Percentiles rank a stretch among this genome's conserved stretches.
Conservation (phyloP, 371 early-diverging fungal genomes). For the Mucor saturninus region DNA sequence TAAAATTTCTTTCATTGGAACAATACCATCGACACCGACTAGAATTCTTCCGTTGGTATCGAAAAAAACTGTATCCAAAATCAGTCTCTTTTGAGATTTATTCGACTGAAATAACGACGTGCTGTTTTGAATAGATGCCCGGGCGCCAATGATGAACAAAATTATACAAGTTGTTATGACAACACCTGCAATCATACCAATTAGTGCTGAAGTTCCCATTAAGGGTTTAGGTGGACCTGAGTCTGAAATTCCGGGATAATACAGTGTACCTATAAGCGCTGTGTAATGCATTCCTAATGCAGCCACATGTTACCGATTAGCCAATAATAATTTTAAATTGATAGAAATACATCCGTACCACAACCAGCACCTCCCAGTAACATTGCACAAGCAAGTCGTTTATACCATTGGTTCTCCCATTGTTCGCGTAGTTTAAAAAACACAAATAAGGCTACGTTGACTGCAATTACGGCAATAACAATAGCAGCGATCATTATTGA, state of each 20-base stretch:
- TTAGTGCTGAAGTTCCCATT: slow-evolving; percentile 32
- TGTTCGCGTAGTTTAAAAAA: slow-evolving; percentile 53
- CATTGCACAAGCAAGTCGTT: slow-evolving; percentile 45
- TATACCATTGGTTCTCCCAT: slow-evolving; percentile 55
- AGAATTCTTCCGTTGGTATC: slow-evolving; percentile 45
- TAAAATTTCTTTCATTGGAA: slow-evolving; percentile 42
- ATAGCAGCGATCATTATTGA: slow-evolving; percentile 37
- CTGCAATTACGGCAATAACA: slow-evolving; percentile 42
- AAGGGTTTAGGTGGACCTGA: slow-evolving; percentile 34
- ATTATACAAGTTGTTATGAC: slow-evolving; percentile 40
- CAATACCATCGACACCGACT: slow-evolving; percentile 47
- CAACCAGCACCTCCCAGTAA: slow-evolving; percentile 50
- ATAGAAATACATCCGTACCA: slow-evolving; percentile 29
- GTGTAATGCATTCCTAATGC: slow-evolving; percentile 53
- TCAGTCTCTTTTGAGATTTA: slow-evolving; percentile 23
- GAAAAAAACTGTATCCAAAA: slow-evolving; percentile 42
- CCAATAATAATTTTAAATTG: neutral
- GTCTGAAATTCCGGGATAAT: slow-evolving; percentile 22
- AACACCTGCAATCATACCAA: slow-evolving; percentile 44
- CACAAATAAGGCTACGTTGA: slow-evolving; percentile 41
- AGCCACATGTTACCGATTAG: slow-evolving; percentile 1
- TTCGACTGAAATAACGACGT: slow-evolving; percentile 2
- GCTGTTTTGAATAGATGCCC: slow-evolving; percentile 9
- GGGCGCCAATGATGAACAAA: slow-evolving; percentile 29
- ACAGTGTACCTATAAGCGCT: slow-evolving; percentile 46